Evolutionary conservation across 495 filamentous ascomycete genomes (phyloP).

Genomic region (Xylaria curta): DNA sequence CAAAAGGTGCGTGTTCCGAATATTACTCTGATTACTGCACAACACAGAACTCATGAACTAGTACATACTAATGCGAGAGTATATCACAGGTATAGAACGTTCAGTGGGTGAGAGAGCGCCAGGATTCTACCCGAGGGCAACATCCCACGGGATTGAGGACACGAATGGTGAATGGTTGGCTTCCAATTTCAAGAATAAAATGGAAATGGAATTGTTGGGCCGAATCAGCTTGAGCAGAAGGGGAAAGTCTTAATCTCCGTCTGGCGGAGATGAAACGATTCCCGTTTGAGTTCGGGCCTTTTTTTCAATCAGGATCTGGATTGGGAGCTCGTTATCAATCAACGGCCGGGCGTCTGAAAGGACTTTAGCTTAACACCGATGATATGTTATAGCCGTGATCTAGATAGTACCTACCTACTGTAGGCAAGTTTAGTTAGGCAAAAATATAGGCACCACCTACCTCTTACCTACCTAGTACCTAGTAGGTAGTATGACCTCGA

Average conservation of each 20-base stretch:
- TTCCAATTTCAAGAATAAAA: neutral
- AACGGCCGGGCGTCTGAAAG: conserved; percentile 20
- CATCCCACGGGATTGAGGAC: conserved; percentile 12
- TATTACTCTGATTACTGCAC: neutral
- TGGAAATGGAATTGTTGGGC: neutral
- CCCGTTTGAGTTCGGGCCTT: conserved; percentile 4
- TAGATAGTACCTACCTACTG: neutral
- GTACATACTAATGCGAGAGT: too few relatives aligned
- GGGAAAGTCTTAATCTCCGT: conserved; percentile 27
- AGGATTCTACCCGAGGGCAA: conserved; percentile 13
- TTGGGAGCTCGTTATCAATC: neutral
- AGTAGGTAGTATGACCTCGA: neutral
- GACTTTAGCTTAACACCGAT: conserved; percentile 24
- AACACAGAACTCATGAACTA: too few relatives aligned
- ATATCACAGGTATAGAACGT: too few relatives aligned
- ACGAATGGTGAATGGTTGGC: conserved; percentile 17
- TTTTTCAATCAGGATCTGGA: neutral
- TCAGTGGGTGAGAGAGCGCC: neutral
- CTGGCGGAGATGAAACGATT: conserved; percentile 12
- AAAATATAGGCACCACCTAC: neutral
- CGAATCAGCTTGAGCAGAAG: conserved; percentile 15
- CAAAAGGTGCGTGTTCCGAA: neutral
- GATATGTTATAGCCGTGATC: neutral
- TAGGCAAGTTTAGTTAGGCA: neutral
- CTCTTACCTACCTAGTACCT: too few relatives aligned